A percentile compares a stretch with the other conserved stretches of the same genome.
phyloP scores from a whole-genome alignment of 75 land plant species.

The Picea sitchensis region DNA sequence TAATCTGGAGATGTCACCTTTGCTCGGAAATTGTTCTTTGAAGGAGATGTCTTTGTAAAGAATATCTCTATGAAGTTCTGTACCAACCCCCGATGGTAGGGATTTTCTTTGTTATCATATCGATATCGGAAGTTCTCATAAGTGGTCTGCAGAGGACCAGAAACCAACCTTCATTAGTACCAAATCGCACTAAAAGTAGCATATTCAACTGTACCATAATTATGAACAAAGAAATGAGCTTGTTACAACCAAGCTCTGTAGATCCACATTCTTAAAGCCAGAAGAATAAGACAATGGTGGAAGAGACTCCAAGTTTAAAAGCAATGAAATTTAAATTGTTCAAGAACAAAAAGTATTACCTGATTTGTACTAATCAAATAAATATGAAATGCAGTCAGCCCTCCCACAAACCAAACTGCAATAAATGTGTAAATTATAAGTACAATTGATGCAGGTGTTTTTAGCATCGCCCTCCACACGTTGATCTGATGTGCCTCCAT shows the following conservation, averaged over 20 bases:
- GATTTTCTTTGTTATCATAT: conserved; percentile 58
- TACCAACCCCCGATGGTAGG: conserved; percentile 41
- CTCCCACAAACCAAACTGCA: conserved; percentile 85
- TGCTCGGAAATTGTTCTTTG: conserved; percentile 57
- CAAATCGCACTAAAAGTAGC: not conserved
- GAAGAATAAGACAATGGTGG: not conserved
- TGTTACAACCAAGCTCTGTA: not conserved
- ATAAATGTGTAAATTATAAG: conserved; percentile 60
- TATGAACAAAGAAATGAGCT: not conserved
- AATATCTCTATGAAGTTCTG: conserved; percentile 46
- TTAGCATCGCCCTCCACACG: conserved; percentile 45
- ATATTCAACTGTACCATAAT: not conserved
- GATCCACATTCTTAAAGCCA: not conserved
- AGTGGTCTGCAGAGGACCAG: conserved; percentile 52
- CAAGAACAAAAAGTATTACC: conserved; percentile 24
- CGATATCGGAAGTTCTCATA: conserved; percentile 81
- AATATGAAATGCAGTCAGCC: conserved; percentile 62
- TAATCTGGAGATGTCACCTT: conserved; percentile 25
- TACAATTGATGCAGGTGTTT: conserved; percentile 49
- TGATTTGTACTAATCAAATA: conserved; percentile 72
- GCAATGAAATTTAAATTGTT: no score
- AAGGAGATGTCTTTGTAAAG: conserved; percentile 44
- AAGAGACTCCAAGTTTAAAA: not conserved
- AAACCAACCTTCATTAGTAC: not conserved
- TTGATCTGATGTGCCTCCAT: conserved; percentile 29